Percentiles rank a stretch among this genome's conserved stretches.
These are phyloP conservation scores for Aureobasidium zeae DNA, from an alignment of 2,329 filamentous ascomycete species.

Conservation along the genomic window DNA sequence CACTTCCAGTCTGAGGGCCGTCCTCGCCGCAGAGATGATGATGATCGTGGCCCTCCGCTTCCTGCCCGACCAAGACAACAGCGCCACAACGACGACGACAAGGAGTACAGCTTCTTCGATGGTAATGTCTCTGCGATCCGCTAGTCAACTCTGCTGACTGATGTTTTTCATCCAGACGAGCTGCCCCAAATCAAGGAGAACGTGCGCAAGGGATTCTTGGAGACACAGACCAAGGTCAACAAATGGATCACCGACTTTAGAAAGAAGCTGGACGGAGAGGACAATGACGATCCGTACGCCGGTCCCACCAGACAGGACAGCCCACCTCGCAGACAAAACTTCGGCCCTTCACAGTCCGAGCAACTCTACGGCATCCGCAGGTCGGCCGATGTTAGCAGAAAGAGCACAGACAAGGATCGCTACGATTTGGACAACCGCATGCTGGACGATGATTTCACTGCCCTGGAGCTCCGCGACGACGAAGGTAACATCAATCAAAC, in stretches of 20 bases:
- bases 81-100: constrained; percentile 45
- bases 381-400: constrained; percentile 23
- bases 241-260: constrained; percentile 83
- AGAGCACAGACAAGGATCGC: constrained; percentile 75
- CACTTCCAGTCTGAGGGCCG: constrained; percentile 53
- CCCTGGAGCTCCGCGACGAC: constrained; percentile 52
- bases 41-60: constrained; percentile 29
- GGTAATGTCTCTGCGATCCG: constrained; percentile 32
- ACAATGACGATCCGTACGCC: constrained; percentile 56
- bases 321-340: constrained; percentile 30
- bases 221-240: constrained; percentile 90
- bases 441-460: constrained; percentile 77
- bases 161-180: constrained; percentile 54
- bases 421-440: constrained; percentile 94
- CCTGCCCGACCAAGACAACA: constrained; percentile 30
- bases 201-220: constrained; percentile 84
- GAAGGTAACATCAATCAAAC: no score
- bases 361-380: constrained; percentile 33
- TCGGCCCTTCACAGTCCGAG: constrained; percentile 28
- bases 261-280: constrained; percentile 79
- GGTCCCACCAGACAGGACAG: constrained; percentile 20
- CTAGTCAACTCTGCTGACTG: constrained; percentile 12
- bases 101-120: constrained; percentile 85
- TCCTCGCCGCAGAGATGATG: constrained; percentile 33
- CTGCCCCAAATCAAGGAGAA: constrained; percentile 88